Base-by-base conservation (phyloP, 1,284 basidiomycete genomes). In the Ceratobasidium sp. region DNA sequence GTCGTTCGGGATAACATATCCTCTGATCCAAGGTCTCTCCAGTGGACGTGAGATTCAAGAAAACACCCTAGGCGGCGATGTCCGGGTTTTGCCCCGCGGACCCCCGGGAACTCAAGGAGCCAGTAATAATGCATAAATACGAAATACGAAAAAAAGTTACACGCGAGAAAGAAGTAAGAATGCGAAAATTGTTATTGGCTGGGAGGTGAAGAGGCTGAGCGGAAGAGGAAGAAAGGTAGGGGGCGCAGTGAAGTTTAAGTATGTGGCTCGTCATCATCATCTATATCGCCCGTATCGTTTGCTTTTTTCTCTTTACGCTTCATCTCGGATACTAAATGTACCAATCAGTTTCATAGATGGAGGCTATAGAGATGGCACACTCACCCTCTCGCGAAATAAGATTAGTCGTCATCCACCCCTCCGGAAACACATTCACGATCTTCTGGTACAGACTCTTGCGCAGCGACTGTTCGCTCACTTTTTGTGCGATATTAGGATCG, bases 401-500 rank as follows among this genome's bases (percentile, higher is more conserved):
- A 7, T 87, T 86, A 6, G 86, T 87, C 1, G 86, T 87, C 86
- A 93, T 89, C 92, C 92, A 94, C 13, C 92, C 92, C 0, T 92
- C 90, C 0, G 93, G 94, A 84, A 93, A 95, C 1, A 90, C 90
- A 40, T 87, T 88, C 0, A 95, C 91, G 79, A 95, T 94, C 90
- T 92, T 93, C 84, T 95, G 93, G 85, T 95, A 95, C 39, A 95
- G 84, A 13, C 87, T 87, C 86, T 95, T 95, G 77, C 93, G 86
- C 81, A 91, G 84, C 1, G 93, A 93, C 84, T 95, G 94, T 82
- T 95, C 94, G 82, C 92, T 94, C 12, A 94, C 90, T 81, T 91
- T 89, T 67, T 90, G 87, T 18, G 72, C 72, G 58, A 91, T 90
- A 33, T 88, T 90, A 7, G 89, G 89, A 82, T 95, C 94, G 58